Percentiles rank a stretch among this genome's conserved stretches.
Evolutionary conservation across 2,329 filamentous ascomycete genomes (phyloP).

Genomic region (Lachnellula suecica): DNA sequence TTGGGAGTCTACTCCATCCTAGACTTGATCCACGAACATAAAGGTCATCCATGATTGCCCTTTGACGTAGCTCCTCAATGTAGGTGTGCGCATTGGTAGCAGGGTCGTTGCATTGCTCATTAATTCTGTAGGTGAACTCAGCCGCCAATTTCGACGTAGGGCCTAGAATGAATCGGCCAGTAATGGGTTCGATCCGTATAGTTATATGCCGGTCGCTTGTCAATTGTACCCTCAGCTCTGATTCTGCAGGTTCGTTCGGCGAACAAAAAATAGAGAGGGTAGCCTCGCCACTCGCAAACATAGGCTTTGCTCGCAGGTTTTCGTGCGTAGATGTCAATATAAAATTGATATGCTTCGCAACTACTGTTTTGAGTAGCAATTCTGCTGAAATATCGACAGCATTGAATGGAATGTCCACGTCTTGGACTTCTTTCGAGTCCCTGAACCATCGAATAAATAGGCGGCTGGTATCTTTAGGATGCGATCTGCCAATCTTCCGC

Average conservation of each 20-base stretch:
- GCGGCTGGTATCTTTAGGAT: slow-evolving; percentile 48
- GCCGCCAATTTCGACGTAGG: slow-evolving; percentile 58
- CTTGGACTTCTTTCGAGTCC: slow-evolving; percentile 72
- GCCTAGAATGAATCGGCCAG: slow-evolving; percentile 71
- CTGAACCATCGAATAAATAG: slow-evolving; percentile 79
- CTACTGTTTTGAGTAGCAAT: slow-evolving; percentile 67
- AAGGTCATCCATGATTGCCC: slow-evolving; percentile 61
- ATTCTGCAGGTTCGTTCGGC: slow-evolving; percentile 62
- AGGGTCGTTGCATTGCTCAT: slow-evolving; percentile 53
- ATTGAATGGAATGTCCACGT: slow-evolving; percentile 67
- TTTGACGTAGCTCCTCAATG: slow-evolving; percentile 62
- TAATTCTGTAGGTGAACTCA: slow-evolving; percentile 64
- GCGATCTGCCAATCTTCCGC: slow-evolving; percentile 39
- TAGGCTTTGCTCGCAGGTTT: slow-evolving; percentile 56
- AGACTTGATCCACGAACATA: slow-evolving; percentile 57
- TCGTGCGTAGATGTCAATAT: slow-evolving; percentile 67
- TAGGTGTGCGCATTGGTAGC: slow-evolving; percentile 55
- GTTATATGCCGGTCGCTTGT: slow-evolving; percentile 59
- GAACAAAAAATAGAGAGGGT: slow-evolving; percentile 58
- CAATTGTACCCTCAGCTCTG: slow-evolving; percentile 67
- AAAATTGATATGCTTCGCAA: slow-evolving; percentile 72
- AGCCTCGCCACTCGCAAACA: slow-evolving; percentile 62
- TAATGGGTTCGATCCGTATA: slow-evolving; percentile 72
- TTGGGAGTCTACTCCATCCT: slow-evolving; percentile 57
- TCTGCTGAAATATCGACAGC: slow-evolving; percentile 70